A percentile compares a stretch with the other conserved stretches of the same genome.
Evolutionary conservation across 805 yeast species (phyloP).

Genomic region (Metschnikowia hibisci): DNA sequence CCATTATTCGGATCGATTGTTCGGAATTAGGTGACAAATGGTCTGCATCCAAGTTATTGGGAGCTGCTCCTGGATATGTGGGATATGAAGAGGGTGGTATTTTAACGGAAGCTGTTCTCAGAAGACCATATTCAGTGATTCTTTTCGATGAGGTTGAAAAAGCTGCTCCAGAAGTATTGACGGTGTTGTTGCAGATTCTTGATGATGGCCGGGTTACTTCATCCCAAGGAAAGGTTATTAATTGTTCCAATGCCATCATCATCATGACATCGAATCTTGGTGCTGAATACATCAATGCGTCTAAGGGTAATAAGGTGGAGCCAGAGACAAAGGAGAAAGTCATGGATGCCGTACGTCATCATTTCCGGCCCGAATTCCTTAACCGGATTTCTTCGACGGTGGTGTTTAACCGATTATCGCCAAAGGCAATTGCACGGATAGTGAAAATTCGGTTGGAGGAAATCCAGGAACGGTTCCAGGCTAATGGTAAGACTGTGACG

Average conservation of each 20-base stretch:
- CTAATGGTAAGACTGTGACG: constrained; percentile 73
- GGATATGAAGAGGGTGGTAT: constrained; percentile 98
- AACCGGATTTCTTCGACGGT: constrained; percentile 94
- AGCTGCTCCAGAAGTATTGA: constrained; percentile 96
- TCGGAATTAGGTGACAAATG: constrained; percentile 94
- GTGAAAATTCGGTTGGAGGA: constrained; percentile 82
- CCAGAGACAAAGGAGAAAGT: constrained; percentile 70
- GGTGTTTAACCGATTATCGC: constrained; percentile 87
- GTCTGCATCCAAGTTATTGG: constrained; percentile 90
- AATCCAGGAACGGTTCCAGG: constrained; percentile 78
- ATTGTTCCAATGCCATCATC: constrained; percentile 86
- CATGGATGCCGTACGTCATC: constrained; percentile 76
- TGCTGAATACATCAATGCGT: constrained; percentile 76
- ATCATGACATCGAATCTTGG: constrained; percentile 98
- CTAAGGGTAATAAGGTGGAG: constrained; percentile 62
- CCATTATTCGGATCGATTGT: constrained; percentile 96
- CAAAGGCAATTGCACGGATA: constrained; percentile 87
- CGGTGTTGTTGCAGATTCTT: constrained; percentile 83
- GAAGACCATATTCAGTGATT: constrained; percentile 94
- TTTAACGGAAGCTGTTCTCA: constrained; percentile 83
- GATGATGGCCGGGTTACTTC: constrained; percentile 97
- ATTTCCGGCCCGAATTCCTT: constrained; percentile 95
- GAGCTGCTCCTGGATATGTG: constrained; percentile 93
- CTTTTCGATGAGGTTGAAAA: constrained; percentile 97
- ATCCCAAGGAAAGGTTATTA: constrained; percentile 88